Evolutionary conservation across 164 flowering plant genomes (phyloP), one percentile per base, ranked within the genome.

Genomic region (Aristolochia californica): DNA sequence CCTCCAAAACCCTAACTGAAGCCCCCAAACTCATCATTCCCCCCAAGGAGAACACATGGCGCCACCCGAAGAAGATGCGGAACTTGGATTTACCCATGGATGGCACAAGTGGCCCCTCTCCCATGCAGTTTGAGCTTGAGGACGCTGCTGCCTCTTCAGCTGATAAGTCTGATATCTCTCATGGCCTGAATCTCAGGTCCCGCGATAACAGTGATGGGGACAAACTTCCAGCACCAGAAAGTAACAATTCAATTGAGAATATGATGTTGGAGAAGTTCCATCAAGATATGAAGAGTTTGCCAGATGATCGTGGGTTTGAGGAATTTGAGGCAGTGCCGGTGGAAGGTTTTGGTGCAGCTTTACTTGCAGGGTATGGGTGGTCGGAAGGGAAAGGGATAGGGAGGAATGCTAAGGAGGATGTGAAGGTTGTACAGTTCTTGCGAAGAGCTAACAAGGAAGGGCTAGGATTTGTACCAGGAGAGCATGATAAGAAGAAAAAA

Each of bases 281-380:
- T 67, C 70, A 69, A 43, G 95, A 87, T 62, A 56, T 90, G 71
- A 52, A 59, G 57, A 68, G 49, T 24, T 57, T 91, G 55, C 84
- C 88, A n/a, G 95, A 83, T 2, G 80, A 79, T 44, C 55, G 57
- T 0, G 88, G 82, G 2, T 18, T 70, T 21, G 91, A 82, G 24
- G 83, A 87, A 43, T 73, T 65, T 27, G 45, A 17, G 1, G 89
- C 81, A 9, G 61, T 77, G 13, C 94, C 96, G 0, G 87, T 91
- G 0, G 97, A 91, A 75, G 80, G 75, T 0, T 91, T 78, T 56
- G 97, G 79, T 1, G 80, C 79, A 0, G 96, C 96, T 0, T 58
- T 83, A 43, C 72, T 90, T 9, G 57, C 72, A 0, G 87, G 91
- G n/a, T 87, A 85, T 58, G 97, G 97, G 1, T 90, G 97, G 97